Evolutionary conservation across 495 filamentous ascomycete species (phyloP), one percentile per base, ranked within the genome.

Genomic region (Penicillium paradoxum): DNA sequence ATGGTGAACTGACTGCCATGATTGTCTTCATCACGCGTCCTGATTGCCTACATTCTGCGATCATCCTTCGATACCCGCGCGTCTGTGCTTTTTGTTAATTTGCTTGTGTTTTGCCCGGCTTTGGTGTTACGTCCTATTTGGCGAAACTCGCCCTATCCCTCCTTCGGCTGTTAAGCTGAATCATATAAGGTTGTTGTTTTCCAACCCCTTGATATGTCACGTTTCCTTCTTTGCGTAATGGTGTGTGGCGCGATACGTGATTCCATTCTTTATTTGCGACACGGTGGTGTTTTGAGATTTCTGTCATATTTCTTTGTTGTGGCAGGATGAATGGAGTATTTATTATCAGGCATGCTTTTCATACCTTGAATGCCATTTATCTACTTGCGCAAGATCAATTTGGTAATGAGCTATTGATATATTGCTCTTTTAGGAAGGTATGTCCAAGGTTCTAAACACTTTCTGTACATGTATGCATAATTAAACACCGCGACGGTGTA

Each of bases 121-220:
- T 33, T 11, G 40, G 21, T 33, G 36, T 34, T 44, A 33, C 22
- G 19, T 39, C 15, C 34, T 14, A 18, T 9, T 11, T 27, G 24
- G 29, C 18, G 25, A 32, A 27, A 32, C 27, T 11, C 15, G 15
- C 21, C 15, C 27, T 27, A 17, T 27, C n/a, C 15, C 18, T 51
- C 13, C 6, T 15, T 27, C 19, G 29, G 21, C 10, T 44, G 27
- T 34, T 27, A 17, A 6, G 42, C 33, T 44, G 5, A n/a, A 17
- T 38, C 21, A 8, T 19, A n/a, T n/a, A n/a, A n/a, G n/a, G 33
- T 10, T 36, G 19, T 36, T 77, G 65, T 25, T 73, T 59, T 34
- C 55, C 73, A 21, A 67, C 62, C 44, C 39, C 19, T 17, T 41
- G 25, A 22, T n/a, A 43, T 24, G n/a, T 38, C 40, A 14, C 11